Conservation (phyloP, 257 asterid species). For the Verbena officinalis region DNA sequence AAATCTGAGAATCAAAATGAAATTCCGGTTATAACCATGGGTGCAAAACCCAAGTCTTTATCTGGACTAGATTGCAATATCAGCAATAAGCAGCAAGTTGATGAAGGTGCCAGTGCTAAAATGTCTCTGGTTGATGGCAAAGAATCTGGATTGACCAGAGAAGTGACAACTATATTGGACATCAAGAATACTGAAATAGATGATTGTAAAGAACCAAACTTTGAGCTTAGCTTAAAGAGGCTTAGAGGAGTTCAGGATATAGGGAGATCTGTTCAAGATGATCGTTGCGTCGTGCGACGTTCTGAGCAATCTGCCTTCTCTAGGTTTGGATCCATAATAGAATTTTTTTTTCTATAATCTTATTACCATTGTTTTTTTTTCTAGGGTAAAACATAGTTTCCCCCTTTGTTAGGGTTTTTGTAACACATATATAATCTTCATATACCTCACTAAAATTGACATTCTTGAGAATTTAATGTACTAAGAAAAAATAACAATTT, state of each 20-base stretch:
- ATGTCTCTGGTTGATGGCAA: conserved; percentile 35
- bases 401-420: too few species aligned
- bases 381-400: too few species aligned
- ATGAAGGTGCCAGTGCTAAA: conserved; percentile 23
- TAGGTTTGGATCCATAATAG: conserved; percentile 46
- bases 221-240: conserved; percentile 67
- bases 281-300: conserved; percentile 42
- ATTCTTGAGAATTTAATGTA: too few species aligned
- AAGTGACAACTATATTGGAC: conserved; percentile 42
- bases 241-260: conserved; percentile 58
- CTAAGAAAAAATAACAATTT: too few species aligned
- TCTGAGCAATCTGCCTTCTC: conserved; percentile 74
- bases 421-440: too few species aligned
- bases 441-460: too few species aligned
- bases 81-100: conserved; percentile 32
- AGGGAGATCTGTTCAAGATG: conserved; percentile 46
- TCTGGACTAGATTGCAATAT: conserved; percentile 30
- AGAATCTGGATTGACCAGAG: conserved; percentile 51
- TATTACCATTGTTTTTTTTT: not conserved
- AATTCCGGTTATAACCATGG: conserved; percentile 23
- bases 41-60: conserved; percentile 26
- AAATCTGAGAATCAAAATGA: conserved; percentile 33
- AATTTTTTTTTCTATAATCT: not conserved
- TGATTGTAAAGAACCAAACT: conserved; percentile 42
- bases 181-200: conserved; percentile 27